Base-by-base conservation (phyloP, 2,329 filamentous ascomycete species). In the Neonectria faginata region DNA sequence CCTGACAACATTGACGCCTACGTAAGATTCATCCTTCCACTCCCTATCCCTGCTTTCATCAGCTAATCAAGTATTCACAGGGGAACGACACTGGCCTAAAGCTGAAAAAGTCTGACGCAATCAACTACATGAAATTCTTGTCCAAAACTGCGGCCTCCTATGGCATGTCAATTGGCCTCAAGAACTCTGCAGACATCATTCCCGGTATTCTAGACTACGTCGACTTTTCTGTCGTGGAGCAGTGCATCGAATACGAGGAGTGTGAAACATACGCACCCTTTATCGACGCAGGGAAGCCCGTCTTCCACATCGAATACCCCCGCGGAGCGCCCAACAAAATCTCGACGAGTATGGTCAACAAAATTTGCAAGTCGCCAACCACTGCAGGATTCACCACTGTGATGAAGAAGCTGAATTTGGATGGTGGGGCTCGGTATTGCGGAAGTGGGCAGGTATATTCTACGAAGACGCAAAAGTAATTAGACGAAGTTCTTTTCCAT, bases 271-370 rank as follows among this genome's bases (percentile, higher is more conserved):
- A 88, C 70, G 76, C 78, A 2, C 77, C 83, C 1, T 92, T 92
- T 71, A 83, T 89, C 51, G 67, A 82, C 5, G 84, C 83, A 1
- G 81, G 81, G 25, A 91, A 92, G 75, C 89, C 89, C 1, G 89
- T 92, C 36, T 91, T 92, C 73, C 86, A 91, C 73, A 90, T 92
- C 68, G 90, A 92, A 78, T 92, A 92, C 70, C 88, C 88, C 1
- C 79, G 84, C 29, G 82, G 80, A 1, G 83, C 82, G 16, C 75
- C 75, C 0, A 36, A 36, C 12, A 36, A 36, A 36, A 36, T 36
- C 12, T 36, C 33, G 33, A 36, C 12, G 12, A 6, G 9, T 36
- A 36, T 16, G 7, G 3, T 29, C 45, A 11, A 48, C 8, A n/a
- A n/a, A 5, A 29, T 29, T n/a, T 48, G 45, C 45, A 16, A 25